Conservation (phyloP, 768 basidiomycete genomes). For the Auriscalpium vulgare region DNA sequence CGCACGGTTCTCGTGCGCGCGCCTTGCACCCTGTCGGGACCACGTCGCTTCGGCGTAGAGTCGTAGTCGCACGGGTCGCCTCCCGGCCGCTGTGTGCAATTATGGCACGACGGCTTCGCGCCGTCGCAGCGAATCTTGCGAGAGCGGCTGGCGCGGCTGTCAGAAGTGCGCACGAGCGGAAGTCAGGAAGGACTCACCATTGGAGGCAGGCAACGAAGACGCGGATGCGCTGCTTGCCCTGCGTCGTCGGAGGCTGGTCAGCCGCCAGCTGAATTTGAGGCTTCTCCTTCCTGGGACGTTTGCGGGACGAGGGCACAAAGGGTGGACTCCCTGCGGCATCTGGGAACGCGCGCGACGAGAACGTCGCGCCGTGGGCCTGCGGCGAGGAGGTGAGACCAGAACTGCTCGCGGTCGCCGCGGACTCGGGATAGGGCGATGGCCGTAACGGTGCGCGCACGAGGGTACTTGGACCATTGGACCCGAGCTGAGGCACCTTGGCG, state of each 20-base stretch:
- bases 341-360: background rate
- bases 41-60: slow-evolving; percentile 63
- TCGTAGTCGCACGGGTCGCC: slow-evolving; percentile 56
- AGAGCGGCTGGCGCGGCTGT: slow-evolving; percentile 40
- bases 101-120: slow-evolving; percentile 67
- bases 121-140: slow-evolving; percentile 82
- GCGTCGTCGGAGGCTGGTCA: slow-evolving; percentile 73
- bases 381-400: background rate
- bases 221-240: slow-evolving; percentile 67
- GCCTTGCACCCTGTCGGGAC: slow-evolving; percentile 75
- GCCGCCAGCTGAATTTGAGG: slow-evolving; percentile 60
- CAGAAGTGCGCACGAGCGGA: background rate
- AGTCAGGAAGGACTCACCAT: slow-evolving; percentile 39
- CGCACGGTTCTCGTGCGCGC: slow-evolving; percentile 58
- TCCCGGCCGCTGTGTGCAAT: slow-evolving; percentile 48
- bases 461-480: no score
- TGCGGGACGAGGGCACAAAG: background rate
- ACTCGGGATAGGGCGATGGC: background rate
- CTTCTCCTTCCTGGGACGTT: slow-evolving; percentile 20
- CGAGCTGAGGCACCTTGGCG: no score
- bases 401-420: background rate
- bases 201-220: slow-evolving; percentile 77
- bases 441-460: no score
- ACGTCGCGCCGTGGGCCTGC: background rate
- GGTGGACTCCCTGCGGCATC: no score